Percentiles rank a stretch among this genome's conserved stretches.
phyloP scores from a whole-genome alignment of 2,329 filamentous ascomycete species.

The Botrytis tulipae region DNA sequence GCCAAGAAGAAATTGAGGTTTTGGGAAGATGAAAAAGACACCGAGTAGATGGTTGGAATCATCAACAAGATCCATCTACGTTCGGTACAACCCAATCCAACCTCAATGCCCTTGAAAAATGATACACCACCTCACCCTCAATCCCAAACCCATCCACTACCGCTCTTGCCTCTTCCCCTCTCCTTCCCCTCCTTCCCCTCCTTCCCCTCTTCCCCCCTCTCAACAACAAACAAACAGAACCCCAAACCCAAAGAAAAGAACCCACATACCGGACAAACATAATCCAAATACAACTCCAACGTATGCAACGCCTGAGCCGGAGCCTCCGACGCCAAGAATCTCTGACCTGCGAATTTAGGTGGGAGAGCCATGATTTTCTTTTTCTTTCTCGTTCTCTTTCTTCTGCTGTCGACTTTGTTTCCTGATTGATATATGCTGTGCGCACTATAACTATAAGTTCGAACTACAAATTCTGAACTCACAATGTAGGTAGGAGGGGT shows the following conservation, averaged over 20 bases:
- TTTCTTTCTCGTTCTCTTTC: neutral
- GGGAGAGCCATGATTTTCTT: constrained; percentile 63
- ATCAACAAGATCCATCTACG: neutral
- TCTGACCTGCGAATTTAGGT: constrained; percentile 74
- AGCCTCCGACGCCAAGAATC: constrained; percentile 47
- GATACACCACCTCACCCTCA: neutral
- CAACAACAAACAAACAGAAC: neutral
- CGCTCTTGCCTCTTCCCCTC: no score
- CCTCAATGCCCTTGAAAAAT: neutral
- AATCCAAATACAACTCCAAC: constrained; percentile 75
- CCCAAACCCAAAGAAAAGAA: no score
- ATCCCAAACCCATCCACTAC: neutral
- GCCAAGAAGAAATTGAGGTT: neutral
- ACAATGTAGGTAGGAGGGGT: neutral
- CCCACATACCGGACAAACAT: constrained; percentile 66
- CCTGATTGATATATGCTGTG: neutral
- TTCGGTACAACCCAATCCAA: neutral
- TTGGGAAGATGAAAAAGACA: neutral
- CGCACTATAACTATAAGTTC: neutral
- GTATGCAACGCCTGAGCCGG: constrained; percentile 54
- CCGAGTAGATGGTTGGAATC: neutral
- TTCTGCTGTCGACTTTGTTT: neutral
- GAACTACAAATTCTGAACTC: neutral
- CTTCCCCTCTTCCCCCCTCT: no score
- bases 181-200: no score